These are phyloP conservation scores for Fusarium dlaminii DNA, from an alignment of 2,329 filamentous ascomycete genomes.

Conservation along the genomic window DNA sequence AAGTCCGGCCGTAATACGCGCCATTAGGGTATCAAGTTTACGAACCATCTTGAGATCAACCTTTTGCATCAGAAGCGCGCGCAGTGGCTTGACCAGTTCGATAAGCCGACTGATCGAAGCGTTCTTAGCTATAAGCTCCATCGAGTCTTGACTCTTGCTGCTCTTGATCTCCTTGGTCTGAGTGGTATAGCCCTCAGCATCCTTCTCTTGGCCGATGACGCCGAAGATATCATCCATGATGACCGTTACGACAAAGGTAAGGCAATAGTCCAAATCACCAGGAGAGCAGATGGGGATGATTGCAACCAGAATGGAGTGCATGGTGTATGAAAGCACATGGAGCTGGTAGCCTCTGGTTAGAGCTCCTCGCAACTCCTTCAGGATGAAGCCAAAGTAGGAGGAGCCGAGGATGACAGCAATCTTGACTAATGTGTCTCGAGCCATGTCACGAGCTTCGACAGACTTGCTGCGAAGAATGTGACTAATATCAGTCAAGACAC, in stretches of 20 bases:
- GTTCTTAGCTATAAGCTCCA: slow-evolving; percentile 89
- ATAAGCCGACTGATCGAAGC: slow-evolving; percentile 79
- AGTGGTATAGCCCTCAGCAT: slow-evolving; percentile 92
- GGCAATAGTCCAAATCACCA: slow-evolving; percentile 89
- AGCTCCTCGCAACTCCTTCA: slow-evolving; percentile 87
- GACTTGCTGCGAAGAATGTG: slow-evolving; percentile 91
- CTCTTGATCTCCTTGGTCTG: slow-evolving; percentile 98
- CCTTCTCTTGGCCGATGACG: slow-evolving; percentile 91
- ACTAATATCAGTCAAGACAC: slow-evolving; percentile 89
- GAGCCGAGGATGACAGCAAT: slow-evolving; percentile 85
- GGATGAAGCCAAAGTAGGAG: slow-evolving; percentile 87
- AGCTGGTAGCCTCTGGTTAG: slow-evolving; percentile 89
- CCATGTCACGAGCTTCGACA: slow-evolving; percentile 89
- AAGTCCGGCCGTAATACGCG: slow-evolving; percentile 83
- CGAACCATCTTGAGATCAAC: slow-evolving; percentile 83
- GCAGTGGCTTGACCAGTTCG: slow-evolving; percentile 80
- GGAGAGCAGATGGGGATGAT: slow-evolving; percentile 77
- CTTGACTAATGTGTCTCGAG: slow-evolving; percentile 85
- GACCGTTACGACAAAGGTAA: slow-evolving; percentile 79
- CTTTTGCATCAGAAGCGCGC: slow-evolving; percentile 81
- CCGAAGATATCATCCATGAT: slow-evolving; percentile 99
- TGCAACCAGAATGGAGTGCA: slow-evolving; percentile 88
- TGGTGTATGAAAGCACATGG: slow-evolving; percentile 92
- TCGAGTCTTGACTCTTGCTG: slow-evolving; percentile 97
- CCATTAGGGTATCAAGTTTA: slow-evolving; percentile 90